phyloP scores from a whole-genome alignment of 2,329 filamentous ascomycete species.

The Pyrenochaeta sp. region DNA sequence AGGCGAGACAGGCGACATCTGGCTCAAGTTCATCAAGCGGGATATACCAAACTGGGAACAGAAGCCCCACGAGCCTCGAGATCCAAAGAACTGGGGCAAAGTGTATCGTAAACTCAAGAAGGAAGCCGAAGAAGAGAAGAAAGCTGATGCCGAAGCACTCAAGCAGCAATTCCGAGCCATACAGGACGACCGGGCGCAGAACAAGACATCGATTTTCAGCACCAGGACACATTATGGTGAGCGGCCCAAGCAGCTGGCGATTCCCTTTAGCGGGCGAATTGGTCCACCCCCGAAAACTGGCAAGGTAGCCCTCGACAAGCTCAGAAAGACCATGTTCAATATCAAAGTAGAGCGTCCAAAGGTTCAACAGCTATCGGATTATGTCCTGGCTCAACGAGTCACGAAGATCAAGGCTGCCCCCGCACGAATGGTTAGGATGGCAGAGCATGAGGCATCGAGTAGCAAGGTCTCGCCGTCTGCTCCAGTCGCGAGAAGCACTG shows the following conservation, averaged over 20 bases:
- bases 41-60: slow-evolving; percentile 74
- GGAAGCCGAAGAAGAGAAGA: slow-evolving; percentile 48
- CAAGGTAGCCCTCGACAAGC: slow-evolving; percentile 45
- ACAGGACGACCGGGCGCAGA: slow-evolving; percentile 37
- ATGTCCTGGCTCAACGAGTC: slow-evolving; percentile 35
- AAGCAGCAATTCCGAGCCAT: slow-evolving; percentile 41
- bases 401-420: slow-evolving; percentile 35
- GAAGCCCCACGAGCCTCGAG: slow-evolving; percentile 68
- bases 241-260: slow-evolving; percentile 20
- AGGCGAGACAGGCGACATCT: slow-evolving; percentile 74
- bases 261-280: no score
- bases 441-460: slow-evolving; percentile 32
- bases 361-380: slow-evolving; percentile 35
- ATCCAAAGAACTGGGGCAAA: slow-evolving; percentile 76
- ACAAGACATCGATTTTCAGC: slow-evolving; percentile 43
- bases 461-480: slow-evolving; percentile 36
- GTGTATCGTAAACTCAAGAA: slow-evolving; percentile 67
- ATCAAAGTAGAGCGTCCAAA: slow-evolving; percentile 40
- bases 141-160: slow-evolving; percentile 39
- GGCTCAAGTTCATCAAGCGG: slow-evolving; percentile 78
- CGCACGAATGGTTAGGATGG: slow-evolving; percentile 40
- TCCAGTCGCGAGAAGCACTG: slow-evolving; percentile 18
- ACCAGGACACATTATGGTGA: slow-evolving; percentile 32
- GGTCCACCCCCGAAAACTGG: slow-evolving; percentile 43
- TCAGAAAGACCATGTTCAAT: slow-evolving; percentile 43